Percentiles rank a stretch among this genome's conserved stretches.
Conservation (phyloP, 306 rosid genomes). For the Ochetophila trinervis region DNA sequence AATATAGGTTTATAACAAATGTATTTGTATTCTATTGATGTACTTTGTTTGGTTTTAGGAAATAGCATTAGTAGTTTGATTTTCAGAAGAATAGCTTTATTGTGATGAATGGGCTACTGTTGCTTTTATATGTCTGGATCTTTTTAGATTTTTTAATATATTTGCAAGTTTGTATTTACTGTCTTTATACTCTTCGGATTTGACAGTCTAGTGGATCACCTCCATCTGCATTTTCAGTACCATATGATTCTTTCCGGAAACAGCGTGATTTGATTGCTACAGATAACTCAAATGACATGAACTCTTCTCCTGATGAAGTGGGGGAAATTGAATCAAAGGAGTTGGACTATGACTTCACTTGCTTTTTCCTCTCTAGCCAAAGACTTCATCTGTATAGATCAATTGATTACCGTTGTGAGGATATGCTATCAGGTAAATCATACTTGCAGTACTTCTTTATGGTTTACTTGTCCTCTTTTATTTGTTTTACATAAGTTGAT, state of each 20-base stretch:
- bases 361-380: constrained; percentile 81
- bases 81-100: too few species aligned
- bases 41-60: neutral
- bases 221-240: constrained; percentile 89
- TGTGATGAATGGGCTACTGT: neutral
- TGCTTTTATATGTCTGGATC: neutral
- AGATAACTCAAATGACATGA: constrained; percentile 41
- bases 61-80: neutral
- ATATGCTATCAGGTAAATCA: constrained; percentile 74
- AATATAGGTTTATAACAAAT: too few species aligned
- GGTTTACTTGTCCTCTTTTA: neutral
- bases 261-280: constrained; percentile 38
- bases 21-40: neutral
- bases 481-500: constrained; percentile 8
- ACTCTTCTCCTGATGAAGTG: constrained; percentile 21
- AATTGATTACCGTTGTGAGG: constrained; percentile 84
- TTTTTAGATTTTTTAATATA: neutral
- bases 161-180: neutral
- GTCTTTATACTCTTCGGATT: constrained; percentile 32
- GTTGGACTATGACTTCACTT: constrained; percentile 70
- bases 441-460: neutral
- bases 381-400: constrained; percentile 70
- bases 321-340: constrained; percentile 45
- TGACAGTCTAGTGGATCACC: constrained; percentile 98
- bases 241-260: constrained; percentile 73